Evolutionary conservation across 1,284 basidiomycete species (phyloP).

Genomic region (Austroboletus olivaceoglutinosus): DNA sequence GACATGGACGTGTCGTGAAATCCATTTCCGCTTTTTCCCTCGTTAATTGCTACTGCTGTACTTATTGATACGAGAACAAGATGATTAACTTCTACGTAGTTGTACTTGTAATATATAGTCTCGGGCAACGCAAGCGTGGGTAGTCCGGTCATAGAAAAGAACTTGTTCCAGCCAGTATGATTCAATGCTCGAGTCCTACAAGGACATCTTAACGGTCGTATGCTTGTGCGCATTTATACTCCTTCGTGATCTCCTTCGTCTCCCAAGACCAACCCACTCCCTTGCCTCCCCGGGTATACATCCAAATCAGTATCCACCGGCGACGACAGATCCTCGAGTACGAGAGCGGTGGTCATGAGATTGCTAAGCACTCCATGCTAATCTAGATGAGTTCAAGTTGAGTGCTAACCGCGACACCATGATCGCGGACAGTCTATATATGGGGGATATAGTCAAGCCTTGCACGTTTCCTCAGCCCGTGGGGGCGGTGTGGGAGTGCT

Average conservation of each 20-base stretch:
- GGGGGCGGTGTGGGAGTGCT: background rate
- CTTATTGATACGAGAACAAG: background rate
- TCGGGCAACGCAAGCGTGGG: no score
- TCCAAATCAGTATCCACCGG: background rate
- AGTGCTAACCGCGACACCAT: conserved; percentile 45
- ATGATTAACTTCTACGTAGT: background rate
- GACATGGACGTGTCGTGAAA: conserved; percentile 33
- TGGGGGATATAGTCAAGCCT: background rate
- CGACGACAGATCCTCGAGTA: background rate
- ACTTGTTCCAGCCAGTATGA: no score
- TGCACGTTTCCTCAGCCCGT: background rate
- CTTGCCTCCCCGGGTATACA: background rate
- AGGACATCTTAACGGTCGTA: no score
- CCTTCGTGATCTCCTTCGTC: no score
- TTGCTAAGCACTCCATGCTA: no score
- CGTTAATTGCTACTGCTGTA: background rate
- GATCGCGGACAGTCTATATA: conserved; percentile 40
- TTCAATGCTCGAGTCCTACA: no score
- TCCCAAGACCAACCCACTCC: background rate
- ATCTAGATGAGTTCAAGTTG: conserved; percentile 37
- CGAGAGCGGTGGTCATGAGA: conserved; percentile 5
- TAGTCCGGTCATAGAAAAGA: no score
- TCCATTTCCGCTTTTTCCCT: background rate
- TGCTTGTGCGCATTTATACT: no score
- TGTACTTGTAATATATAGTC: background rate